Percentiles rank a stretch among this genome's conserved stretches.
Evolutionary conservation across 1,139 yeast genomes (phyloP).

Genomic region (Suhomyces panamericanus): DNA sequence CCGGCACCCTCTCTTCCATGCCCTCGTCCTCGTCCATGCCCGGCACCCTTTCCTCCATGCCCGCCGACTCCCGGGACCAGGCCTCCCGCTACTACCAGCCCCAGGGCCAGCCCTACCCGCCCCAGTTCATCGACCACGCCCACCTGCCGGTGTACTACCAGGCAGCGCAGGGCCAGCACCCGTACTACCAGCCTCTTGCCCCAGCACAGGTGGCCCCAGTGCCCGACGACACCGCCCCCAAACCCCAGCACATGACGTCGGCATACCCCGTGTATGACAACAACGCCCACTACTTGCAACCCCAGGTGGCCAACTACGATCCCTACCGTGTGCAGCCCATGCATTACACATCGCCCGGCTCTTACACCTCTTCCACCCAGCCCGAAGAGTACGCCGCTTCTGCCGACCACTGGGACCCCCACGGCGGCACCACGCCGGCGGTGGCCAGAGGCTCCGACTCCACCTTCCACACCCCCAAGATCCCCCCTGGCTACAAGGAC

Average conservation of each 20-base stretch:
- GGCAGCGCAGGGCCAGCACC: conserved; percentile 1
- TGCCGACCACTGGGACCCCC: conserved; percentile 5
- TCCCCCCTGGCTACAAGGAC: conserved; percentile 1
- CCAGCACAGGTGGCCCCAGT: not conserved
- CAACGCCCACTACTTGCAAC: not conserved
- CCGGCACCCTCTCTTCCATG: not conserved
- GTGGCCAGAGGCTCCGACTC: not conserved
- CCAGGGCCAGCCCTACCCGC: conserved; percentile 7
- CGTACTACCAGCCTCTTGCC: conserved; percentile 3
- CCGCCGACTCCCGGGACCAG: conserved; percentile 4
- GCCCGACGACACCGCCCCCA: conserved; percentile 1
- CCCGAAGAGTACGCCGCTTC: conserved; percentile 1
- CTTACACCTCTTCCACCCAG: conserved; percentile 2
- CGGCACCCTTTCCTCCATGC: conserved; percentile 1
- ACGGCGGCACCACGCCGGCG: not conserved
- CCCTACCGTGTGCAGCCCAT: conserved; percentile 2
- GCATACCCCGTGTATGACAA: conserved; percentile 2
- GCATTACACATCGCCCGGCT: conserved; percentile 2
- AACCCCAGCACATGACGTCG: not conserved
- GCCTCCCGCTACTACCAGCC: conserved; percentile 1
- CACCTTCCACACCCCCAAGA: conserved; percentile 1
- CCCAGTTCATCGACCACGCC: conserved; percentile 4
- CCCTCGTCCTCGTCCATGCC: conserved; percentile 1
- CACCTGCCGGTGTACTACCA: conserved; percentile 2
- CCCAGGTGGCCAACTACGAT: conserved; percentile 1